Evolutionary conservation across 1,139 yeast species (phyloP), one percentile per base, ranked within the genome.

Genomic region (Taphrina pruni): DNA sequence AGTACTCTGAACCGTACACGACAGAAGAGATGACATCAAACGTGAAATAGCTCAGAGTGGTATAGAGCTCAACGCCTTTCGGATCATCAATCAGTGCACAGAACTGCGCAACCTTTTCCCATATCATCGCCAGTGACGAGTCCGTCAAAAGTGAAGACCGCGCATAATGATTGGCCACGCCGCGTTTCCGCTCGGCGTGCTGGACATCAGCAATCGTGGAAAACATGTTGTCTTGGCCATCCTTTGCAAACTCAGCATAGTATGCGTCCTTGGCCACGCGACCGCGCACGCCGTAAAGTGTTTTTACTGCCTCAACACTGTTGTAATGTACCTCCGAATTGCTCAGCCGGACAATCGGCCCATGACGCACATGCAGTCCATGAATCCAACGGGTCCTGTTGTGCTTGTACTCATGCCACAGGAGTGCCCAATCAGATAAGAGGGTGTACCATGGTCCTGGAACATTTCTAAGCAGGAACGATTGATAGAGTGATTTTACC

Each of bases 1-100:
- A 75, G 50, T 75, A 72, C 6, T 79, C 78, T 0, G 76, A 73
- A 0, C 93, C 93, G 71, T 87, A 81, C 70, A 87, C 87, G 75
- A 87, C 86, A 14, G 84, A 82, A 1, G 88, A 83, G 0, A 87
- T 86, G 5, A 86, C 88, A 73, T 88, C 92, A 86, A 88, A 85
- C 1, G 94, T 92, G 74, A 88, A 80, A n/a, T 88, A 81, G 21
- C 87, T 87, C 80, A 87, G 88, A 21, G 88, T 76, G 14, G 85
- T 81, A 74, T 85, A 87, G 0, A 86, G 87, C 66, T 88, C 89
- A 41, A 87, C 79, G 7, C 78, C 71, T 79, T 76, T 21, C 75
- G 74, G 51, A 74, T 73, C 20, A 79, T 76, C 1, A 57, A 39
- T 73, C 78, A 80, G 36, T 78, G 74, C 12, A 71, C 5, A 74